A percentile compares a stretch with the other conserved stretches of the same genome.
Conservation (phyloP, 805 yeast genomes). For the Lipomyces lipofer region DNA sequence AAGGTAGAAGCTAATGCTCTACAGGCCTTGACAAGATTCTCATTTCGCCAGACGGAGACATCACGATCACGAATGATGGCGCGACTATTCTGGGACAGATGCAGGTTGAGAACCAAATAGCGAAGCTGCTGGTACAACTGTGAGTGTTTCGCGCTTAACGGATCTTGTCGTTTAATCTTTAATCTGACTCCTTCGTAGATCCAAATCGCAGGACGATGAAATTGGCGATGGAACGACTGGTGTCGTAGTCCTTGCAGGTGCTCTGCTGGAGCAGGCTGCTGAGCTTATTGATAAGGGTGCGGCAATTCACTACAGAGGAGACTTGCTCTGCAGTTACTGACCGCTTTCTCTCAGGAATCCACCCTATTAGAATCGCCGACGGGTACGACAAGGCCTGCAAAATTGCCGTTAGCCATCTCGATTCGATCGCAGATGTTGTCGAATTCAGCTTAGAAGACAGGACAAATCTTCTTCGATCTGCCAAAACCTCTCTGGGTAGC, state of each 20-base stretch:
- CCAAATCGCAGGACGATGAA: conserved; percentile 95
- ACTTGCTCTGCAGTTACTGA: neutral
- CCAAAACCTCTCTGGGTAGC: conserved; percentile 91
- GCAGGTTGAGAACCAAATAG: conserved; percentile 95
- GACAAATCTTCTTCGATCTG: conserved; percentile 74
- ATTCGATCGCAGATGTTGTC: conserved; percentile 69
- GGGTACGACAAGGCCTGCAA: conserved; percentile 98
- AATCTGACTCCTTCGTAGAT: conserved; percentile 15
- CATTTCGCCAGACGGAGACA: conserved; percentile 94
- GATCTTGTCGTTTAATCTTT: neutral
- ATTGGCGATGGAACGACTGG: conserved; percentile 99
- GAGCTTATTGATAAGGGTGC: conserved; percentile 78
- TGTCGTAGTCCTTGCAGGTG: conserved; percentile 94
- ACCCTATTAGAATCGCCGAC: conserved; percentile 94
- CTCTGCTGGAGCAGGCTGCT: conserved; percentile 88
- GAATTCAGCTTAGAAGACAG: conserved; percentile 49
- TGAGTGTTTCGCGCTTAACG: conserved; percentile 35
- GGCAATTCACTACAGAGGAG: neutral
- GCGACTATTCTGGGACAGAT: conserved; percentile 94
- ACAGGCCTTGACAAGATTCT: conserved; percentile 86
- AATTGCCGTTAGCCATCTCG: conserved; percentile 77
- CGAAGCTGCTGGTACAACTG: conserved; percentile 89
- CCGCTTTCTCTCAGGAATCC: conserved; percentile 63
- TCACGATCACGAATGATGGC: conserved; percentile 97
- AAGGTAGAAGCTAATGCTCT: neutral